These are phyloP conservation scores for Leccinum longicurvipes DNA, from an alignment of 768 basidiomycete genomes.

Conservation along the genomic window DNA sequence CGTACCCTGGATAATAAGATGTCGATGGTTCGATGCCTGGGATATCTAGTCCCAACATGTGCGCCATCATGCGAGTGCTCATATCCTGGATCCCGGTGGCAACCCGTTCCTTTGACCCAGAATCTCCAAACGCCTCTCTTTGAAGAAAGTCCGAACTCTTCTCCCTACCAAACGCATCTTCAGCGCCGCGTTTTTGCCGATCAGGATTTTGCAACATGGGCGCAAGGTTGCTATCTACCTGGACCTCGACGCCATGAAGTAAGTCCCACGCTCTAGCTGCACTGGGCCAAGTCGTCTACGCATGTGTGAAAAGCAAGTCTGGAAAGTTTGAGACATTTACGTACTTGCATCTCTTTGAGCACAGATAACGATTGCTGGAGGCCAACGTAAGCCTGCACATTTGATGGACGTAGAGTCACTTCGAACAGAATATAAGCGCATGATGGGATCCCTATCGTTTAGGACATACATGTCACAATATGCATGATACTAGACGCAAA, in stretches of 20 bases:
- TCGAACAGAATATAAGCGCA: slow-evolving; percentile 12
- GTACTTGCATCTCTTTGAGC: slow-evolving; percentile 66
- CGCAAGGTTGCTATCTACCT: slow-evolving; percentile 39
- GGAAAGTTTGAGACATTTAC: slow-evolving; percentile 13
- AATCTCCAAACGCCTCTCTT: slow-evolving; percentile 37
- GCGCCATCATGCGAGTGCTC: slow-evolving; percentile 64
- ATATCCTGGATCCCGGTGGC: slow-evolving; percentile 56
- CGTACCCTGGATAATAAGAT: too few species aligned
- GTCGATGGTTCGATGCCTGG: slow-evolving; percentile 55
- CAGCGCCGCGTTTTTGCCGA: slow-evolving; percentile 55
- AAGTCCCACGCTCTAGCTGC: slow-evolving; percentile 64
- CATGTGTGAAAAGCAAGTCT: slow-evolving; percentile 9
- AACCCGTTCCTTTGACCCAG: slow-evolving; percentile 23
- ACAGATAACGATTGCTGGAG: slow-evolving; percentile 61
- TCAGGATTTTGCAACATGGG: slow-evolving; percentile 39
- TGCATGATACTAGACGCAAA: slow-evolving; percentile 65
- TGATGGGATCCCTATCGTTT: not conserved
- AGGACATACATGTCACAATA: slow-evolving; percentile 59
- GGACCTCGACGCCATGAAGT: slow-evolving; percentile 62
- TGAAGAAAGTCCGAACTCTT: slow-evolving; percentile 44
- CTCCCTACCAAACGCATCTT: slow-evolving; percentile 62
- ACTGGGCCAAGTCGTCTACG: slow-evolving; percentile 67
- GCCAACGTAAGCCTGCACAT: slow-evolving; percentile 65
- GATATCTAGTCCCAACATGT: slow-evolving; percentile 66
- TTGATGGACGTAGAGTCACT: slow-evolving; percentile 73